Base-by-base conservation (phyloP, 192 early-diverging fungal species). In the Spizellomyces punctatus region DNA sequence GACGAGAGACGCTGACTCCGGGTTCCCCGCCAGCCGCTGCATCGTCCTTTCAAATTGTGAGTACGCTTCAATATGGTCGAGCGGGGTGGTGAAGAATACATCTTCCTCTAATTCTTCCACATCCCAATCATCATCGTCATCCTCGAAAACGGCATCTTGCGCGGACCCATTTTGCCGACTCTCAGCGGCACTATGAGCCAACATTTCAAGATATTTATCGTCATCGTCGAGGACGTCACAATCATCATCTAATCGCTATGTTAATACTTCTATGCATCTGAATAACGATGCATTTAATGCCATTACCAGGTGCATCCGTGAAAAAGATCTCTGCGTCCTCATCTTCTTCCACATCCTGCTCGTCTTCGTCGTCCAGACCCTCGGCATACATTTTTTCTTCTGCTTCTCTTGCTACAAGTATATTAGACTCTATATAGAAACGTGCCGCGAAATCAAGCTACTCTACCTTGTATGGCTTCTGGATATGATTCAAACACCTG, bases 401-500 rank as follows among this genome's bases (percentile, higher is more conserved):
- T 21, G 82, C 73, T 50, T 86, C 74, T 55, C 79, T 75, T 59
- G 83, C 81, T 87, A 56, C 49, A 9, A 50, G 6, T 36, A 7
- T 9, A 27, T 27, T 14, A 69, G 22, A 36, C 16, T 43, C 22
- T 36, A 59, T 27, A n/a, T 0, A 6, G 19, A 17, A 7, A 14
- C 5, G 0, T 22, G 42, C 0, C n/a, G 6, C 22, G 46, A 66
- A 10, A 4, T 42, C 55, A 44, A 60, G 36, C 19, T 7, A 55
- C 19, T 60, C 64, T 64, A 78, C 77, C 74, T 76, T 79, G 54
- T 62, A 87, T n/a, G 10, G 84, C 84, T 19, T 69, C 72, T n/a
- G 89, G 91, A n/a, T 92, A 88, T 9, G 90, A 85, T 65, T 90
- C 82, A 82, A 95, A 95, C 12, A 90, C 81, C 58, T 78, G 81